Conservation (phyloP, 768 basidiomycete genomes). For the Leccinellum luteum region DNA sequence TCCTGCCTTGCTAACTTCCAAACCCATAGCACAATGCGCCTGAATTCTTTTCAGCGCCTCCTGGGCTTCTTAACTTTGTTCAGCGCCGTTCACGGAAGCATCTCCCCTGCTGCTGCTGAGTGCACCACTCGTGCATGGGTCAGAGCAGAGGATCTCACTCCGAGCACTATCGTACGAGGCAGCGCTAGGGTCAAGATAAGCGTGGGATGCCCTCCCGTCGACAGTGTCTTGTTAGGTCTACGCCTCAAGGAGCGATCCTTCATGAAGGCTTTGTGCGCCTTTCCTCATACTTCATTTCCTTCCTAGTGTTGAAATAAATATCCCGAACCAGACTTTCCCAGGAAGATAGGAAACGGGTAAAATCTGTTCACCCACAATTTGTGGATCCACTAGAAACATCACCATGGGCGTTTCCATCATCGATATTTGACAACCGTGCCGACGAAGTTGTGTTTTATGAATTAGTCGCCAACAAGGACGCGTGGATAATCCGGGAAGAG, state of each 20-base stretch:
- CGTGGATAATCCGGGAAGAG: conserved; percentile 19
- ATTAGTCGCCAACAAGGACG: conserved; percentile 5
- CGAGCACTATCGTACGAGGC: conserved; percentile 8
- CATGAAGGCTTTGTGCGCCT: conserved; percentile 11
- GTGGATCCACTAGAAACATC: background rate
- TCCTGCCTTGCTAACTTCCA: background rate
- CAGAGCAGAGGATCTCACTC: conserved; percentile 19
- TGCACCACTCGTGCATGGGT: conserved; percentile 16
- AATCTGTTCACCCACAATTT: background rate
- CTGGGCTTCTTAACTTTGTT: conserved; percentile 2
- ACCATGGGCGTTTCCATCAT: background rate
- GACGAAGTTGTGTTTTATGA: background rate
- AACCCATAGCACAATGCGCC: background rate
- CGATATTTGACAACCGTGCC: background rate
- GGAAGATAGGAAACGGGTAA: background rate
- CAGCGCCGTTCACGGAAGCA: background rate
- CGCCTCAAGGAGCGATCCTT: conserved; percentile 22
- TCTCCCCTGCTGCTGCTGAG: background rate
- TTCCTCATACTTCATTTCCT: background rate
- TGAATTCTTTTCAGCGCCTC: background rate
- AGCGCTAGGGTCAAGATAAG: conserved; percentile 17
- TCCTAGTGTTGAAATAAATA: background rate
- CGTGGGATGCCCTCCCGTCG: conserved; percentile 9
- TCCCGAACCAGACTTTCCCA: background rate
- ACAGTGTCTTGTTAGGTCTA: conserved; percentile 7